Base-by-base conservation (phyloP, 2,329 filamentous ascomycete species). In the Cladosporium phlei region DNA sequence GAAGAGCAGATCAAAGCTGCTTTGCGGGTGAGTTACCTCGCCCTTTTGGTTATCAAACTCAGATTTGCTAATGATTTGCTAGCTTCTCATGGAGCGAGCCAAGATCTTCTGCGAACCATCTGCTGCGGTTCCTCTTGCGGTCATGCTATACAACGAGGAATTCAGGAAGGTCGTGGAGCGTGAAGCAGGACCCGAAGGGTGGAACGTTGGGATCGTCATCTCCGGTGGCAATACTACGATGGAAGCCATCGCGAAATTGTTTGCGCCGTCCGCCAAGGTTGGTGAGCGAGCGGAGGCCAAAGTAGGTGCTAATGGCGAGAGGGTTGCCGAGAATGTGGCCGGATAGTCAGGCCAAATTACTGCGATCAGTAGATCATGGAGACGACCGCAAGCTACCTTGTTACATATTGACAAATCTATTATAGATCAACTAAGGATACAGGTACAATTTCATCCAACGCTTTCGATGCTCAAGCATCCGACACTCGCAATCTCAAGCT, bases 71-170 rank as follows among this genome's bases (percentile, higher is more conserved):
- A n/a, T n/a, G n/a, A n/a, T n/a, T n/a, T n/a, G n/a, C n/a, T n/a
- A n/a, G 8, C 38, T 95, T 49, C 83, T 95, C 29, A 68, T 89
- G 48, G 90, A 95, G 76, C 71, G 89, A 47, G 80, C 93, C 75
- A 95, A 95, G 78, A 70, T 94, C 29, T 80, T 95, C 16, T 80
- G 95, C 7, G 90, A 96, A 73, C 90, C 90, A 19, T 89, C 84
- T 66, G 80, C 85, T 0, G 88, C 83, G 4, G 89, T 95, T 11
- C 79, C 81, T 1, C 65, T 96, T 47, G 90, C 90, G 0, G 85
- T 86, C 6, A 83, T 81, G 42, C 69, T 96, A 54, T 95, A 79
- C 54, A 84, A 95, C 62, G 86, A 93, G 67, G 86, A 88, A 4
- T 95, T 95, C 52, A 72, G 87, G 47, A 62, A 59, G 6, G 66